phyloP scores from a whole-genome alignment of 306 rosid genomes.

The Adenanthera pavonina region DNA sequence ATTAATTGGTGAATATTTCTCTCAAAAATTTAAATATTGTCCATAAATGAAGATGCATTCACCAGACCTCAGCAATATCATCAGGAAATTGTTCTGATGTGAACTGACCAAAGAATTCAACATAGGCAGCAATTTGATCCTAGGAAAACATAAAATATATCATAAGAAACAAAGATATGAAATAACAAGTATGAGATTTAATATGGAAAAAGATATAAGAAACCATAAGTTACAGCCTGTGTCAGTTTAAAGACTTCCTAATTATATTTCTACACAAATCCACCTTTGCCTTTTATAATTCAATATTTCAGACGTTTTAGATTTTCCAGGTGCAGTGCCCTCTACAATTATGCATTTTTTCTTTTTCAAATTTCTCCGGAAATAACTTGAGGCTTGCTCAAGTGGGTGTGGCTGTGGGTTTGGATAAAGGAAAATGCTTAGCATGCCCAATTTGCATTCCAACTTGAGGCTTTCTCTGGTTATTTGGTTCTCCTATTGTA shows the following conservation, averaged over 20 bases:
- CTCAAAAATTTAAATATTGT: not conserved
- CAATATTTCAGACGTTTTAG: not conserved
- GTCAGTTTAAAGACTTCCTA: not conserved
- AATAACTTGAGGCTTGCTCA: not conserved
- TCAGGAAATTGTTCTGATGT: constrained; percentile 92
- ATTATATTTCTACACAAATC: not conserved
- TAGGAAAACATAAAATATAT: constrained; percentile 38
- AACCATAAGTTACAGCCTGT: not conserved
- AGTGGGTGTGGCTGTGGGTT: not conserved
- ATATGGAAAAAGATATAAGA: constrained; percentile 1
- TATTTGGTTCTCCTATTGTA: not conserved
- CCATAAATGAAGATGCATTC: not conserved
- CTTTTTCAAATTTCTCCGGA: not conserved
- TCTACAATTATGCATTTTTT: not conserved
- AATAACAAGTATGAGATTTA: constrained; percentile 2
- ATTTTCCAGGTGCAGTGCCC: not conserved
- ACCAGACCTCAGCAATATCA: constrained; percentile 85
- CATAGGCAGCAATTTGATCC: constrained; percentile 96
- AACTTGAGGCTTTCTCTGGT: not conserved
- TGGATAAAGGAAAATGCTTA: not conserved
- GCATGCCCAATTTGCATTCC: too few relatives aligned
- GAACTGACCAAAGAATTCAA: constrained; percentile 93
- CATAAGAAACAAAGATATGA: constrained; percentile 34
- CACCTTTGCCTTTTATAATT: not conserved
- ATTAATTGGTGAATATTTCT: constrained; percentile 27